Evolutionary conservation across 2,329 filamentous ascomycete genomes (phyloP), one percentile per base, ranked within the genome.

Genomic region (Elsinoe arachidis): DNA sequence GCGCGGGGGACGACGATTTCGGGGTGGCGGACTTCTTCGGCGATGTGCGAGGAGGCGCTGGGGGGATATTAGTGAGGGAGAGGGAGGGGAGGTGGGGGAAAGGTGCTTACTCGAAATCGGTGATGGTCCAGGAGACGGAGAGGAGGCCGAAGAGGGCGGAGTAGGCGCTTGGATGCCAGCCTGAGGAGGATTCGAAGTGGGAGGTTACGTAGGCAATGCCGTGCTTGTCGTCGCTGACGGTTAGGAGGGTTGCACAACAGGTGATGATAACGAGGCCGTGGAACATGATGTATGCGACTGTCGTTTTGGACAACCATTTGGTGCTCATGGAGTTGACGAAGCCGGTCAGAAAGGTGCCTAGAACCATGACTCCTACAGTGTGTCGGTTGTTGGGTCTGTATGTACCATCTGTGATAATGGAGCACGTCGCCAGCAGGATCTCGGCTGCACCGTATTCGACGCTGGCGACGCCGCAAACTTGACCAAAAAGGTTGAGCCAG

Each of bases 91-190:
- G n/a, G n/a, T n/a, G 56, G 61, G 58, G n/a, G 61, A 55, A 39
- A 61, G 61, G 49, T 72, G 69, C 11, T 69, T 68, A n/a, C 70
- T 76, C 78, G 64, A 79, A 79, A 63, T 79, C 76, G 3, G 79
- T 82, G 79, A 83, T 82, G 56, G 79, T 82, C 80, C 80, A 83
- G 17, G 76, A 76, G 37, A 81, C 80, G 1, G 77, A 79, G 23
- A 83, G 69, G 64, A 81, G 82, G n/a, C 80, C 80, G 59, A 83
- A 82, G n/a, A 82, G 64, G 65, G 80, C 82, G 2, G 77, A 78
- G 66, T 78, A 82, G 19, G 79, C 80, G 2, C 73, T 68, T 0
- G 79, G 79, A 0, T 63, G 71, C 80, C 80, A 83, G 35, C 80
- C 80, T 0, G 76, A 79, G 21, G 67, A 68, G 1, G 77, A 72